A percentile compares a stretch with the other conserved stretches of the same genome.
Conservation (phyloP, 2,329 filamentous ascomycete genomes). For the Cordyceps farinosa region DNA sequence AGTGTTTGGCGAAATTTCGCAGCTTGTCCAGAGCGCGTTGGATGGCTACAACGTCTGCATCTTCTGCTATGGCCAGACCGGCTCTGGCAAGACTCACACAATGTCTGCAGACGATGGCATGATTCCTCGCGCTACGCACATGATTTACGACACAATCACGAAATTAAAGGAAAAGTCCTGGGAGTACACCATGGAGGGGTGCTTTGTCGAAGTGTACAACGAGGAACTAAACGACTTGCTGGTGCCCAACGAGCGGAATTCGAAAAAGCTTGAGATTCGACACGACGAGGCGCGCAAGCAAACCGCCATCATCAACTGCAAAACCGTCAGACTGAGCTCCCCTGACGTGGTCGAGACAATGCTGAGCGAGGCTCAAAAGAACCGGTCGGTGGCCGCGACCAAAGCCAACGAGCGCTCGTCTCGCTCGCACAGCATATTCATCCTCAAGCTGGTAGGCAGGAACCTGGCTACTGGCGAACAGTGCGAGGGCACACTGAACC, state of each 20-base stretch:
- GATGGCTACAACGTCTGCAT: conserved; percentile 99
- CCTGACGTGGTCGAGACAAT: conserved; percentile 77
- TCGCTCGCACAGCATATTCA: conserved; percentile 93
- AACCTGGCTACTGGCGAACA: conserved; percentile 76
- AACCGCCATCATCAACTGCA: conserved; percentile 78
- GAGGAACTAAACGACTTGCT: conserved; percentile 93
- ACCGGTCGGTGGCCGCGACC: conserved; percentile 91
- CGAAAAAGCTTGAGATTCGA: conserved; percentile 79
- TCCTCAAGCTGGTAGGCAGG: conserved; percentile 70
- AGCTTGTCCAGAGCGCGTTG: conserved; percentile 91
- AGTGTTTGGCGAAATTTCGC: conserved; percentile 93
- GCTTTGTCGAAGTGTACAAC: conserved; percentile 97
- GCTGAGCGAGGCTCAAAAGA: conserved; percentile 74
- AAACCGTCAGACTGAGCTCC: conserved; percentile 71
- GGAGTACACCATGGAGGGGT: conserved; percentile 91
- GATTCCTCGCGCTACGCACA: conserved; percentile 88
- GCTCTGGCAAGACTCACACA: conserved; percentile 77
- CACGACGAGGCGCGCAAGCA: conserved; percentile 81
- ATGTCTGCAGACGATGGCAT: conserved; percentile 92
- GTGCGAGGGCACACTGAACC: conserved; percentile 89
- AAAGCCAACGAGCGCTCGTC: conserved; percentile 92
- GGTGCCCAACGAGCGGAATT: conserved; percentile 52
- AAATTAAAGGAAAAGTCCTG: conserved; percentile 86
- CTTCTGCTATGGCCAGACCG: conserved; percentile 92
- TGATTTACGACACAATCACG: conserved; percentile 88